These are phyloP conservation scores for Podospora sp. DNA, from an alignment of 495 filamentous ascomycete genomes.

Conservation along the genomic window DNA sequence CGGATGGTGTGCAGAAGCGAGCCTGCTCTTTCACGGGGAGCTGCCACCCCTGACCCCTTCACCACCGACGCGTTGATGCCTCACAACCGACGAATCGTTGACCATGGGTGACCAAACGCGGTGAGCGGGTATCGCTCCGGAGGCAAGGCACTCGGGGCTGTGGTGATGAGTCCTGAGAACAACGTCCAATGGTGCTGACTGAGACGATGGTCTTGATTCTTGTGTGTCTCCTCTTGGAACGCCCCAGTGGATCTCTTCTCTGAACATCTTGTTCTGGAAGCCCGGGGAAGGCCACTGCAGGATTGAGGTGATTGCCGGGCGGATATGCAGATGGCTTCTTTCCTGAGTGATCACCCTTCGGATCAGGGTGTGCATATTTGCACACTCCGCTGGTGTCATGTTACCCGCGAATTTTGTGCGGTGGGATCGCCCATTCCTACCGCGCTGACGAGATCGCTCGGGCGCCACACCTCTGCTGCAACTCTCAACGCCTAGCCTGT, in stretches of 20 bases:
- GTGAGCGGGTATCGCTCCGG: not conserved
- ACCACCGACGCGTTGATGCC: not conserved
- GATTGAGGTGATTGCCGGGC: conserved; percentile 11
- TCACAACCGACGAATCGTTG: not conserved
- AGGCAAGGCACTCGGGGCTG: not conserved
- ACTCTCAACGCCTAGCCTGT: not conserved
- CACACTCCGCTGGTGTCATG: not conserved
- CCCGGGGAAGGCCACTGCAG: conserved; percentile 6
- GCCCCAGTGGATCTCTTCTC: not conserved
- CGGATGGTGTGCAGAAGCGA: conserved; percentile 6
- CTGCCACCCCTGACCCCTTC: not conserved
- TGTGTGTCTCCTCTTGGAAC: not conserved
- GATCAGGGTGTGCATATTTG: conserved; percentile 10
- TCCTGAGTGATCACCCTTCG: conserved; percentile 14
- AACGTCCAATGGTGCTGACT: not conserved
- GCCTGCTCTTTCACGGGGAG: not conserved
- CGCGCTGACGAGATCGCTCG: conserved; percentile 9
- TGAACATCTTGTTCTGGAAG: conserved; percentile 11
- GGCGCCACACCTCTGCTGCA: conserved; percentile 3
- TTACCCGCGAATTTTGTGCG: not conserved
- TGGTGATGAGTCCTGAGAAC: not conserved
- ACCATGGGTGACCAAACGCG: not conserved
- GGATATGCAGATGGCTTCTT: conserved; percentile 16
- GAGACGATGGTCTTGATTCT: conserved; percentile 11
- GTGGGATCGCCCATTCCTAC: conserved; percentile 2